Base-by-base conservation (phyloP, 331 rosid genomes). In the Rosa hybrid region DNA sequence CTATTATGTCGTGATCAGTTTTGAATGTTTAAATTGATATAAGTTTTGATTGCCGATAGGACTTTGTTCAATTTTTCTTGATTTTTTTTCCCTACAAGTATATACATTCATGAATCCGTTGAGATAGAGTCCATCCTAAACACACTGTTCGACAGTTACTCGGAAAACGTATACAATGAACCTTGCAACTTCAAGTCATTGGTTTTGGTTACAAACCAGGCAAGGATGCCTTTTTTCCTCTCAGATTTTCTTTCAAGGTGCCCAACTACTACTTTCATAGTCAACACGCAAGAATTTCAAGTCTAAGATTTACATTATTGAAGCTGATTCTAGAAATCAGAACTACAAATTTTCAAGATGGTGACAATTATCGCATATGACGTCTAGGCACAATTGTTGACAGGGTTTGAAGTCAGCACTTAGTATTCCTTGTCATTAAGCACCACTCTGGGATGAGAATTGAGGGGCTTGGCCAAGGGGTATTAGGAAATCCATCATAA, bases 381-480 rank as follows among this genome's bases (percentile, higher is more conserved):
- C 38, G n/a, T 20, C 74, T 5, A n/a, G 6, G 11, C 38, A 44
- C 51, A 12, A 70, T 44, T 12, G 9, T 39, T 44, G 54, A 21
- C 38, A 2, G 20, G 30, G 54, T 10, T 76, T 76, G 59, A 76
- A 60, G 59, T 64, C 39, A 18, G 3, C 7, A 6, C 20, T 27
- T 7, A 0, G 3, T 8, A 3, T 12, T 63, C 21, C 39, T 11
- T 48, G 49, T 59, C 51, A 50, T 86, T 86, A 94, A 16, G 97
- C 98, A 50, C 89, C 99, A 77, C 90, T 89, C 81, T 89, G 92
- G 34, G 90, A 83, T 62, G 98, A 85, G 81, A 93, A 85, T 49
- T 87, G 84, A 78, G 94, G 91, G 27, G 83, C 90, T 69, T 89
- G 89, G 72, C 99, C 96, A 12, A 93, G 99, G 16, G 98, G 96